Evolutionary conservation across 129 eudicot species (phyloP).

Genomic region (Flaveria sonorensis): DNA sequence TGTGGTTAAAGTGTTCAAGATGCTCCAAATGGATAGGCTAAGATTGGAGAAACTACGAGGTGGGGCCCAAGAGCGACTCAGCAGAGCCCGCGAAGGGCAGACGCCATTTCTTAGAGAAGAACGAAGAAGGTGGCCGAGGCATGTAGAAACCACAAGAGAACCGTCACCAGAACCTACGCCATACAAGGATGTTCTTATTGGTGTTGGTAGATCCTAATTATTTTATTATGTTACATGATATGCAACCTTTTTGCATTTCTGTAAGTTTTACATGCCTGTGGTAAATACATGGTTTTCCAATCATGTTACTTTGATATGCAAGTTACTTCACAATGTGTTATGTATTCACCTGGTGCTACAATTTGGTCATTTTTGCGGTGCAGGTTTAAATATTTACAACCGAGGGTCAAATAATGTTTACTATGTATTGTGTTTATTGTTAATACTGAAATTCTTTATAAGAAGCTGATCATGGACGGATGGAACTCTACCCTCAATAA

Average conservation of each 20-base stretch:
- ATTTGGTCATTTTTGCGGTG: no score
- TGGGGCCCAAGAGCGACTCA: slow-evolving; percentile 79
- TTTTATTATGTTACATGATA: slow-evolving; percentile 3
- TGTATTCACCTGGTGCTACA: neutral
- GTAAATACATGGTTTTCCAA: slow-evolving; percentile 2
- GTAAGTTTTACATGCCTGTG: neutral
- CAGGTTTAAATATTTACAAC: no score
- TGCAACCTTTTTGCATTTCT: slow-evolving; percentile 7
- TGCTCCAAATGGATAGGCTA: slow-evolving; percentile 68
- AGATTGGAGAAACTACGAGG: slow-evolving; percentile 89
- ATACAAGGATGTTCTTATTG: slow-evolving; percentile 85
- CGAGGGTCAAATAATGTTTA: no score
- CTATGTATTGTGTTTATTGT: no score
- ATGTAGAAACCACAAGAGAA: slow-evolving; percentile 27
- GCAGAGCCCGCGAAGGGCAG: slow-evolving; percentile 62
- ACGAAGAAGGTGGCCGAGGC: slow-evolving; percentile 36
- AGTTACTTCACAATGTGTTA: neutral
- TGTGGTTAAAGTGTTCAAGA: slow-evolving; percentile 90
- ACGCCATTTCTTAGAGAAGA: slow-evolving; percentile 61
- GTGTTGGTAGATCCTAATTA: slow-evolving; percentile 57
- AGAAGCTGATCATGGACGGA: no score
- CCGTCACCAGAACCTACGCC: slow-evolving; percentile 45
- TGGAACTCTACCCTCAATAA: no score
- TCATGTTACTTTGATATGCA: slow-evolving; percentile 19
- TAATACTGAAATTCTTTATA: no score